A percentile compares a stretch with the other conserved stretches of the same genome.
Evolutionary conservation across 306 rosid species (phyloP).

Genomic region (Prunus dulcis): DNA sequence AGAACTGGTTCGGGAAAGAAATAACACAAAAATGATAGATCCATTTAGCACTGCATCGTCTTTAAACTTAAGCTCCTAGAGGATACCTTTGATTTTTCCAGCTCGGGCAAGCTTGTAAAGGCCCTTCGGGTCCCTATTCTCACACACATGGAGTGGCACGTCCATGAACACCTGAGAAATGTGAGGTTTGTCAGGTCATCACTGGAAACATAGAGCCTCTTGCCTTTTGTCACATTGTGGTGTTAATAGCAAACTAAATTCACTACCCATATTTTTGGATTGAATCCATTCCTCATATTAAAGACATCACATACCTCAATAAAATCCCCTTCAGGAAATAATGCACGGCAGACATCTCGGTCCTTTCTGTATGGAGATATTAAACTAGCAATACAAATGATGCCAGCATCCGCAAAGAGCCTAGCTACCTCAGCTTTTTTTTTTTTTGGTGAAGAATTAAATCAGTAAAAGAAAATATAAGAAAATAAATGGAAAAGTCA

Average conservation of each 20-base stretch:
- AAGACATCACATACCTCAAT: constrained; percentile 57
- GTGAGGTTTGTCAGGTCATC: constrained; percentile 10
- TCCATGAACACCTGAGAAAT: constrained; percentile 79
- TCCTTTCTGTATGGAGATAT: constrained; percentile 90
- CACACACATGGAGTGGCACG: constrained; percentile 81
- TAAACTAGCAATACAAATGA: constrained; percentile 86
- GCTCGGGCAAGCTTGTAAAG: constrained; percentile 93
- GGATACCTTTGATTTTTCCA: constrained; percentile 82
- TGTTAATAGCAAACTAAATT: constrained; percentile 15
- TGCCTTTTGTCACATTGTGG: constrained; percentile 12
- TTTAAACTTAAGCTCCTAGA: neutral
- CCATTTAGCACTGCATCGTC: neutral
- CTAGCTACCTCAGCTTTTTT: constrained; percentile 87
- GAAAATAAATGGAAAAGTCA: neutral
- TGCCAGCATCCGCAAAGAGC: constrained; percentile 96
- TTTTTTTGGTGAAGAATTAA: neutral
- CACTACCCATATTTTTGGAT: neutral
- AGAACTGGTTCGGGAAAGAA: neutral
- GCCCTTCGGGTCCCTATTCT: constrained; percentile 92
- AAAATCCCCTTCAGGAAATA: constrained; percentile 80
- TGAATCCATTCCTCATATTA: constrained; percentile 1
- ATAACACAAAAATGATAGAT: constrained; percentile 5
- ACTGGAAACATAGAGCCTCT: constrained; percentile 17
- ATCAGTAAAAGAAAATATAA: neutral
- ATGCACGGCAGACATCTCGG: constrained; percentile 85